These are phyloP conservation scores for Pelargonium myrrhifolium DNA, from an alignment of 441 rosid species.

Conservation along the genomic window DNA sequence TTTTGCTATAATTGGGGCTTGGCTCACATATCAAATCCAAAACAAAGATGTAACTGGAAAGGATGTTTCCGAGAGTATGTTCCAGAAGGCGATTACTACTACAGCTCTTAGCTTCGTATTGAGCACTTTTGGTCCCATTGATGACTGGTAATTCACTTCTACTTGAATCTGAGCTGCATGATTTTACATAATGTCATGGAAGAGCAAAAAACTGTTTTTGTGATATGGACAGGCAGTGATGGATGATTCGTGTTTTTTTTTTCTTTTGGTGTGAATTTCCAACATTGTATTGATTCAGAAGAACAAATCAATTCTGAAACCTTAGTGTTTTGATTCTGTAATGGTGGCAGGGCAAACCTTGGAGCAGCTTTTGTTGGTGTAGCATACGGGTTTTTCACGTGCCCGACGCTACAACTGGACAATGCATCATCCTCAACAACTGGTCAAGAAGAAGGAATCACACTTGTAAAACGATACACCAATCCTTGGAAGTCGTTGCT, in stretches of 20 bases:
- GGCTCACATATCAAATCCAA: conserved; percentile 63
- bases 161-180: neutral
- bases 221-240: conserved; percentile 5
- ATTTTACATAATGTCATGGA: neutral
- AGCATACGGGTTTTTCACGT: conserved; percentile 50
- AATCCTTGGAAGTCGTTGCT: conserved; percentile 57
- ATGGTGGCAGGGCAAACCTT: conserved; percentile 50
- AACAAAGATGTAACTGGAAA: conserved; percentile 43
- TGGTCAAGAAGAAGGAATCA: conserved; percentile 45
- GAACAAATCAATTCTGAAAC: neutral
- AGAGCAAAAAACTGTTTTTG: neutral
- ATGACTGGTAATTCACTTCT: conserved; percentile 45
- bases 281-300: no score
- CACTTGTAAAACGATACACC: conserved; percentile 29
- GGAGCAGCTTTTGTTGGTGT: conserved; percentile 65
- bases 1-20: conserved; percentile 75
- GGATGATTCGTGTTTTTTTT: conserved; percentile 12
- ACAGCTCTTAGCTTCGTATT: conserved; percentile 53
- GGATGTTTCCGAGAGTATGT: conserved; percentile 45
- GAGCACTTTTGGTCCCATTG: conserved; percentile 61
- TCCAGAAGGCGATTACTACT: conserved; percentile 57
- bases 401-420: conserved; percentile 51
- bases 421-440: conserved; percentile 35
- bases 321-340: neutral
- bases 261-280: no score